Evolutionary conservation across 2,329 filamentous ascomycete species (phyloP).

Genomic region (Trichophaea hybrida): DNA sequence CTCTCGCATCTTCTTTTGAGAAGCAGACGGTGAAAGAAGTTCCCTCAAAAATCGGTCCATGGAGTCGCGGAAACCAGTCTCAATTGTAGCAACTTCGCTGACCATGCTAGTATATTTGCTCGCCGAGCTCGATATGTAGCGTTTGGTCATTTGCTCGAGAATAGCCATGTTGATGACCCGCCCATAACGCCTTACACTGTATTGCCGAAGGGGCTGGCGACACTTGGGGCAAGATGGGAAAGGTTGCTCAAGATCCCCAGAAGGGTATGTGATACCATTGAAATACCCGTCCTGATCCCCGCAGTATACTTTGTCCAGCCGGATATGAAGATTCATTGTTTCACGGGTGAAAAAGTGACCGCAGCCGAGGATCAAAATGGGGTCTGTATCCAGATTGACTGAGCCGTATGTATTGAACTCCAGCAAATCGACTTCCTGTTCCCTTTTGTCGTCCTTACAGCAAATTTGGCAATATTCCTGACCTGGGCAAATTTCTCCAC

Average conservation of each 20-base stretch:
- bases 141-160: background rate
- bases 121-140: too few species aligned
- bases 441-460: constrained; percentile 31
- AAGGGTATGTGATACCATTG: constrained; percentile 15
- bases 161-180: background rate
- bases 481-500: constrained; percentile 47
- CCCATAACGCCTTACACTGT: background rate
- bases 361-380: constrained; percentile 48
- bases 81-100: too few species aligned
- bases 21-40: too few species aligned
- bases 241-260: constrained; percentile 36
- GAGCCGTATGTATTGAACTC: constrained; percentile 41
- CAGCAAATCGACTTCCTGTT: constrained; percentile 37
- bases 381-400: constrained; percentile 43
- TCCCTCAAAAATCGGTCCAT: too few species aligned
- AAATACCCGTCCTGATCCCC: constrained; percentile 31
- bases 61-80: too few species aligned
- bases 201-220: constrained; percentile 39
- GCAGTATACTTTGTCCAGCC: constrained; percentile 39
- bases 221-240: constrained; percentile 42
- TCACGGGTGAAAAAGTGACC: constrained; percentile 48
- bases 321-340: constrained; percentile 49
- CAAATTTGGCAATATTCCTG: constrained; percentile 44
- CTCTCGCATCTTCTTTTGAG: too few species aligned
- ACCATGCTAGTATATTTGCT: too few species aligned